Conservation (phyloP, 306 rosid genomes). For the Bauhinia variegata region DNA sequence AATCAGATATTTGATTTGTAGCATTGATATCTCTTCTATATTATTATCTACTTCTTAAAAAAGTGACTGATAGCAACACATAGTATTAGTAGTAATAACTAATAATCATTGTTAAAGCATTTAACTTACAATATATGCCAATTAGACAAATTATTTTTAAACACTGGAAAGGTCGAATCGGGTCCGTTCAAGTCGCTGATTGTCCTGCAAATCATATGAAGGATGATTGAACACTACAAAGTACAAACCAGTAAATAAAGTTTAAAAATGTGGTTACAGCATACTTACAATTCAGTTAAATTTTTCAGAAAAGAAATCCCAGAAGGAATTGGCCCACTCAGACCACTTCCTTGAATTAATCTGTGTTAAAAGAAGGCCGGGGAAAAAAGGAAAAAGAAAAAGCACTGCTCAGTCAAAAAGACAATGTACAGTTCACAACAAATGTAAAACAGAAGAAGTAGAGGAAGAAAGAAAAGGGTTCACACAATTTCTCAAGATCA, state of each 20-base stretch:
- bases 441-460: no score
- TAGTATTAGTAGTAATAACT: no score
- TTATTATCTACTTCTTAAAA: no score
- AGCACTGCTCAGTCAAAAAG: neutral
- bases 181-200: conserved; percentile 53
- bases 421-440: neutral
- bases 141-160: conserved; percentile 24
- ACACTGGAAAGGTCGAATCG: conserved; percentile 37
- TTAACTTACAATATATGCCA: conserved; percentile 42
- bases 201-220: conserved; percentile 43
- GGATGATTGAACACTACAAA: neutral
- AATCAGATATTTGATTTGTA: neutral
- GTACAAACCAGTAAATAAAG: no score
- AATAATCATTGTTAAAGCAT: no score
- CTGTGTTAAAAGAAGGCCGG: no score
- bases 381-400: conserved; percentile 5
- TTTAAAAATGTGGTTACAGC: neutral
- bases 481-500: conserved; percentile 44
- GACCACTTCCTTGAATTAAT: conserved; percentile 52
- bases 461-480: neutral
- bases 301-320: conserved; percentile 40
- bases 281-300: conserved; percentile 51
- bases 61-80: no score
- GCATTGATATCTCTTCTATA: no score
- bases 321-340: conserved; percentile 59